Evolutionary conservation across 495 filamentous ascomycete species (phyloP).

Genomic region (Daldinia caldariorum): DNA sequence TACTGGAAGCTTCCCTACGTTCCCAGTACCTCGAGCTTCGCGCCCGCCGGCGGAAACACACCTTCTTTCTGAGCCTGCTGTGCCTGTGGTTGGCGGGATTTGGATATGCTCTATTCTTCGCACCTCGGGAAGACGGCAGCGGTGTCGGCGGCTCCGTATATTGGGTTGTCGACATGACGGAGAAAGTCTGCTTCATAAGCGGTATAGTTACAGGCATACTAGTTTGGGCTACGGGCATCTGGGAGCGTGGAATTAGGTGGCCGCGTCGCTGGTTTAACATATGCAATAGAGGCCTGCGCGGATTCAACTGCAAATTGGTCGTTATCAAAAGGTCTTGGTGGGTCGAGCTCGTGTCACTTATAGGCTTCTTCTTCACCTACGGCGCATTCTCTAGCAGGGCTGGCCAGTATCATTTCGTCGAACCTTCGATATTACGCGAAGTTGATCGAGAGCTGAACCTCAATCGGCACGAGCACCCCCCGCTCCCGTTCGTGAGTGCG

Average conservation of each 20-base stretch:
- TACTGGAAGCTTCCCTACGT: slow-evolving; percentile 93
- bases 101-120: slow-evolving; percentile 85
- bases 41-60: slow-evolving; percentile 88
- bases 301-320: slow-evolving; percentile 95
- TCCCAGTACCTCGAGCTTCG: slow-evolving; percentile 91
- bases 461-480: slow-evolving; percentile 52
- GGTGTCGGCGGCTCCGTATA: slow-evolving; percentile 93
- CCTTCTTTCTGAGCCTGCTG: slow-evolving; percentile 89
- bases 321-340: slow-evolving; percentile 85
- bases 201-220: slow-evolving; percentile 83
- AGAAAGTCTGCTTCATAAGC: slow-evolving; percentile 88
- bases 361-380: slow-evolving; percentile 80
- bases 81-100: slow-evolving; percentile 83
- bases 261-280: slow-evolving; percentile 88
- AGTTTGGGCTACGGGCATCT: slow-evolving; percentile 93
- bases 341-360: slow-evolving; percentile 74
- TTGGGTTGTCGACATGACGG: slow-evolving; percentile 89
- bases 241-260: slow-evolving; percentile 94
- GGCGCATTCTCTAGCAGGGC: slow-evolving; percentile 71
- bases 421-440: slow-evolving; percentile 61
- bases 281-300: slow-evolving; percentile 87
- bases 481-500: slow-evolving; percentile 52
- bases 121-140: slow-evolving; percentile 87
- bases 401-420: slow-evolving; percentile 73
- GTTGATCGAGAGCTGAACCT: slow-evolving; percentile 61